phyloP scores from a whole-genome alignment of 164 flowering plant species.

The Chimonanthus praecox region DNA sequence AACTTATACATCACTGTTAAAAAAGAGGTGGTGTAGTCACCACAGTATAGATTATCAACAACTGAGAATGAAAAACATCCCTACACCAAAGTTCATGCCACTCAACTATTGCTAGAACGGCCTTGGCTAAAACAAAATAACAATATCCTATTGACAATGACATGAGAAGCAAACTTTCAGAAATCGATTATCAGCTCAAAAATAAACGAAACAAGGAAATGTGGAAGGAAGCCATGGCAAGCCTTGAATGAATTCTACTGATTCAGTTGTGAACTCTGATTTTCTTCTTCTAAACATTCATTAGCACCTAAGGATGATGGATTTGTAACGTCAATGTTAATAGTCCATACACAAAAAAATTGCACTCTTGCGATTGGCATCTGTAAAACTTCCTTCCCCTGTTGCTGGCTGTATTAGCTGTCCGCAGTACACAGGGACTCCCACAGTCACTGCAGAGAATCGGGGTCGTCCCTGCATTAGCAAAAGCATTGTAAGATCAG shows the following conservation, averaged over 20 bases:
- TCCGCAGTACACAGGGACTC: constrained; percentile 51
- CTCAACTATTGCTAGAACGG: too few species aligned
- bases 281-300: neutral
- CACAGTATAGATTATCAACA: too few species aligned
- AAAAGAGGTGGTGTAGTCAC: too few species aligned
- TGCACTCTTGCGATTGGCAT: constrained; percentile 75
- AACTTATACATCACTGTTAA: too few species aligned
- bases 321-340: neutral
- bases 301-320: neutral
- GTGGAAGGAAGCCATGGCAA: neutral
- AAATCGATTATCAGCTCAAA: neutral
- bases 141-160: too few species aligned
- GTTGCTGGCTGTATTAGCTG: constrained; percentile 82
- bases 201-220: neutral
- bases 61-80: too few species aligned
- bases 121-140: too few species aligned
- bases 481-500: constrained; percentile 7
- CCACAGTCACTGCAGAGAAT: constrained; percentile 68
- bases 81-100: too few species aligned
- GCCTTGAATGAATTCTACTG: neutral
- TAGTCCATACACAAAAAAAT: constrained; percentile 67
- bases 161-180: neutral
- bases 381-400: constrained; percentile 88
- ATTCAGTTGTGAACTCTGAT: neutral
- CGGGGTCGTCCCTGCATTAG: constrained; percentile 53